Evolutionary conservation across 495 filamentous ascomycete genomes (phyloP).

Genomic region (Tuber brumale): DNA sequence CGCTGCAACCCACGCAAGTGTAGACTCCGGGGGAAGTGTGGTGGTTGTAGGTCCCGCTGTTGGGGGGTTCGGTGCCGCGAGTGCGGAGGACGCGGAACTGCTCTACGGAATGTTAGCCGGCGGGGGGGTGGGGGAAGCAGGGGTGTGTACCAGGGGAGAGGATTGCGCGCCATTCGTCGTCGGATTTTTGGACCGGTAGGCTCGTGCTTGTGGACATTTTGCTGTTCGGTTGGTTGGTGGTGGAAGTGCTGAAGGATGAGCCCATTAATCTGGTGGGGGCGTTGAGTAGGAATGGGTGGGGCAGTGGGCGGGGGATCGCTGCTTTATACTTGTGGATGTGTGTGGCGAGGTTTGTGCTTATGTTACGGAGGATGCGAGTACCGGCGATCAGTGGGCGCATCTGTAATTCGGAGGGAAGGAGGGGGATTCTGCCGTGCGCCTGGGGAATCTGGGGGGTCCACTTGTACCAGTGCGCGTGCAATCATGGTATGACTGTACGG

Average conservation of each 20-base stretch:
- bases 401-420: neutral
- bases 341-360: neutral
- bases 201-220: conserved; percentile 49
- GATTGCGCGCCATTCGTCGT: conserved; percentile 82
- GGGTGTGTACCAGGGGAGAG: conserved; percentile 61
- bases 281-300: conserved; percentile 49
- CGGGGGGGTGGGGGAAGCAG: neutral
- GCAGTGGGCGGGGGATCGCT: neutral
- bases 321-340: conserved; percentile 16
- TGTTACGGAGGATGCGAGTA: neutral
- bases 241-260: conserved; percentile 65
- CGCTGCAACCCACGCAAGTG: conserved; percentile 74
- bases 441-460: neutral
- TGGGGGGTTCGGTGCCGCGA: conserved; percentile 80
- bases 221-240: conserved; percentile 43
- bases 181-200: conserved; percentile 71
- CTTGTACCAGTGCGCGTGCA: too few species aligned
- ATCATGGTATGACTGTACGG: too few species aligned
- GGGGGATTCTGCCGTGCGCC: neutral
- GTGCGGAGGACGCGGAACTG: conserved; percentile 89
- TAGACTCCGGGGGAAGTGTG: conserved; percentile 73
- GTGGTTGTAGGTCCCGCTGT: conserved; percentile 76
- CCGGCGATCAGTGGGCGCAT: neutral
- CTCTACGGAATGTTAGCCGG: conserved; percentile 49
- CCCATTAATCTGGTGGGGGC: conserved; percentile 51